Evolutionary conservation across 805 yeast genomes (phyloP), one percentile per base, ranked within the genome.

Genomic region (Ogataea philodendri): DNA sequence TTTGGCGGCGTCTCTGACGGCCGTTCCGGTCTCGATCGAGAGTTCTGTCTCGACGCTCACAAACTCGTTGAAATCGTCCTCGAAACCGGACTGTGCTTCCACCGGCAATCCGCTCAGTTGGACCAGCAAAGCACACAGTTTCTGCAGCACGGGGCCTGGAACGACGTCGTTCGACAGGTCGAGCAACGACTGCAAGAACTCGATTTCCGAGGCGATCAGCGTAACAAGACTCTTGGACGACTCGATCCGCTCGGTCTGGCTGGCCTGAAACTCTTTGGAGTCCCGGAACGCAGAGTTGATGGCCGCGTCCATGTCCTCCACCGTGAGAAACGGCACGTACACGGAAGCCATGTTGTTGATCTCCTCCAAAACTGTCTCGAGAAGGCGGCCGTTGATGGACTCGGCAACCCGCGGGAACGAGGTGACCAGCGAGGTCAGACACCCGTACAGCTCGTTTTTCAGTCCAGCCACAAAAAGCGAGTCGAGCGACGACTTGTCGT

Each of bases 1-100:
- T 17, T 67, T 65, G 1, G 80, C 63, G 0, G 83, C 70, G 31
- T 78, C 82, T 35, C 97, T 71, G 1, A 80, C 72, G 2, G 71
- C 58, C 7, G 37, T 27, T 6, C 29, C 35, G 10, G 60, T 59
- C 5, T 72, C 74, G 0, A 79, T 62, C 0, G 80, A 62, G 20
- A 88, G 67, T 2, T 87, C 96, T 2, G 85, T 69, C 38, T 84
- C 88, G 22, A 76, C 81, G 2, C 88, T 74, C 5, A 86, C 84
- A 55, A 76, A 87, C 3, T 57, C 60, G 51, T 88, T 86, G 51
- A 78, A 72, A 52, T 88, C 89, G 2, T 62, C 65, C 3, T 59
- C 55, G 69, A 81, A 84, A 4, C 69, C 70, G 22, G 66, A 71
- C 19, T 63, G 56, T 0, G 63, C 57, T 5, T 65, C 69, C 1